Evolutionary conservation across 345 rosid genomes (phyloP).

Genomic region (Brassica rapa): DNA sequence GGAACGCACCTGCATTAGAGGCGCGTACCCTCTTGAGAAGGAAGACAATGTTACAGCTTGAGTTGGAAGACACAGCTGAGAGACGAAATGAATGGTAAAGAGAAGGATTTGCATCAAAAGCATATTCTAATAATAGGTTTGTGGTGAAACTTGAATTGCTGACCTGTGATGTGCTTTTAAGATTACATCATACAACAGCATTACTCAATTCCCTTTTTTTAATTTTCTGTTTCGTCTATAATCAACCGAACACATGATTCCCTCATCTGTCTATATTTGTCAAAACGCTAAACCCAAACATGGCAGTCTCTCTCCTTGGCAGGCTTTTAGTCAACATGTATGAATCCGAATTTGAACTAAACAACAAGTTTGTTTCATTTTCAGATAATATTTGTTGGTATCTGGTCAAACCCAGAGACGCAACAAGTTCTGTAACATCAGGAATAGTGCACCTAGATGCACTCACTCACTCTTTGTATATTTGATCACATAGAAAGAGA

Average conservation of each 20-base stretch:
- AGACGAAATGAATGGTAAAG: constrained; percentile 34
- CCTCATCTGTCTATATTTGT: constrained; percentile 6
- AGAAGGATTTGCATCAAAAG: constrained; percentile 31
- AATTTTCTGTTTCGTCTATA: not conserved
- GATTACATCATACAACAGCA: constrained; percentile 21
- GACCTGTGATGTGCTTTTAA: constrained; percentile 31
- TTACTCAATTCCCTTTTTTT: not conserved
- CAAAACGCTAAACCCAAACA: constrained; percentile 18
- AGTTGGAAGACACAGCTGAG: constrained; percentile 33
- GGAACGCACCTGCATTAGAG: constrained; percentile 49
- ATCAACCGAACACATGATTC: not conserved
- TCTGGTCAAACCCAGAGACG: constrained; percentile 2
- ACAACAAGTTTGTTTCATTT: constrained; percentile 14
- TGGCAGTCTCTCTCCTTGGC: not conserved
- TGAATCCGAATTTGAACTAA: not conserved
- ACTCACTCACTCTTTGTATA: not conserved
- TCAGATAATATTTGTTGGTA: not conserved
- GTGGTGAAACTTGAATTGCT: constrained; percentile 32
- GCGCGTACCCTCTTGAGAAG: constrained; percentile 57
- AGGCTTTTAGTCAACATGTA: not conserved
- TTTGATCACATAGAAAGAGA: not conserved
- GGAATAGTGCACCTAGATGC: not conserved
- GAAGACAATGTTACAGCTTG: constrained; percentile 23
- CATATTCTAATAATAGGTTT: constrained; percentile 33
- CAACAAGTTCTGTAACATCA: not conserved